A percentile compares a stretch with the other conserved stretches of the same genome.
phyloP scores from a whole-genome alignment of 2,329 filamentous ascomycete species.

The Aspergillus flavus region DNA sequence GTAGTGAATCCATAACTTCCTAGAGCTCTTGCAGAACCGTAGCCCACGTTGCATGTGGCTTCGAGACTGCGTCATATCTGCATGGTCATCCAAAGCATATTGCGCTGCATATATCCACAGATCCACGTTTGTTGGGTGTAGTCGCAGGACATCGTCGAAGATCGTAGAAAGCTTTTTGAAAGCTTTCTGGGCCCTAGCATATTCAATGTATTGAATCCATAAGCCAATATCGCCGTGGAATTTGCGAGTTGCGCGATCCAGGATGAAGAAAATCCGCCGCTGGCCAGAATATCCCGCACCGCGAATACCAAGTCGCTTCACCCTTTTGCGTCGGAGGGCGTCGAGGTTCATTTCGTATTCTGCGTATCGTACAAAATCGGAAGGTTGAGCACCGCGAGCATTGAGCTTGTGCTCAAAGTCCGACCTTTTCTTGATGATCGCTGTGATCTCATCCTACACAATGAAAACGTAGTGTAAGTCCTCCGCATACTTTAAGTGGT shows the following conservation, averaged over 20 bases:
- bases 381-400: conserved; percentile 72
- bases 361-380: conserved; percentile 83
- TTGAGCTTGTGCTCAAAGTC: conserved; percentile 92
- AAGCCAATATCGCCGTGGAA: conserved; percentile 79
- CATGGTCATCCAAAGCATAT: conserved; percentile 73
- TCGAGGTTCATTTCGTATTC: conserved; percentile 71
- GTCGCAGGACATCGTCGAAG: conserved; percentile 70
- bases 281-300: conserved; percentile 72
- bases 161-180: conserved; percentile 63
- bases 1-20: conserved; percentile 83
- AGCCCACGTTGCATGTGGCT: conserved; percentile 87
- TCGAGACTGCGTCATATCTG: conserved; percentile 83
- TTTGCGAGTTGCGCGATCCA: conserved; percentile 81
- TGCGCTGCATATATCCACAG: conserved; percentile 86
- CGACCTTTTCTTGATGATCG: conserved; percentile 85
- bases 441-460: conserved; percentile 78
- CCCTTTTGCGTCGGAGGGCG: conserved; percentile 76
- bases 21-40: conserved; percentile 79
- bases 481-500: background rate
- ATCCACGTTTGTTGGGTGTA: conserved; percentile 81
- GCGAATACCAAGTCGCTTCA: conserved; percentile 77
- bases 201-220: conserved; percentile 90
- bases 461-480: conserved; percentile 13
- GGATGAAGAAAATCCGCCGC: conserved; percentile 82
- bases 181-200: conserved; percentile 68